phyloP scores from a whole-genome alignment of 2,329 filamentous ascomycete species.

The Aspergillus quadrilineatus region DNA sequence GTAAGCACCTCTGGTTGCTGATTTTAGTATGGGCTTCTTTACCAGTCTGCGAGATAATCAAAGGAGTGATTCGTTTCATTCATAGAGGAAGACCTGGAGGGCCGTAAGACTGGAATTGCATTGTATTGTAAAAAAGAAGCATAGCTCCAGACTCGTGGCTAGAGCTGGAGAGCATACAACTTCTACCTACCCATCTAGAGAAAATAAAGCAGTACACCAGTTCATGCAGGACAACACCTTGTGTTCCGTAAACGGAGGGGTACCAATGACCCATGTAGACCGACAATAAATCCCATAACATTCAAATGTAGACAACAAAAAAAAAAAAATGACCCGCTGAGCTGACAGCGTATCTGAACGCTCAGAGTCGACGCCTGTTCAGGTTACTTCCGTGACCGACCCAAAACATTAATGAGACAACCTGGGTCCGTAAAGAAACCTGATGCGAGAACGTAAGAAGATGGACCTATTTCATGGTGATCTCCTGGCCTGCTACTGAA shows the following conservation, averaged over 20 bases:
- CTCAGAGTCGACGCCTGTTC: no score
- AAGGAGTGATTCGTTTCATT: no score
- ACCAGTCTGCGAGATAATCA: no score
- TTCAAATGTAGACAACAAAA: neutral
- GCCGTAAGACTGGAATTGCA: neutral
- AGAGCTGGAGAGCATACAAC: neutral
- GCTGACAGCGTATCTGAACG: no score
- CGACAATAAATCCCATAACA: constrained; percentile 4
- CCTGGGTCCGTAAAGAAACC: no score
- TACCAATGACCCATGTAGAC: neutral
- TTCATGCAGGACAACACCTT: constrained; percentile 12
- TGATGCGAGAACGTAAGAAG: neutral
- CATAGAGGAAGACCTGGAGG: no score
- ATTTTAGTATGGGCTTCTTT: no score
- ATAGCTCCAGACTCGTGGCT: neutral
- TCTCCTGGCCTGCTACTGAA: constrained; percentile 27
- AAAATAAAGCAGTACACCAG: constrained; percentile 9
- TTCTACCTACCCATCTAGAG: neutral
- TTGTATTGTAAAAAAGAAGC: neutral
- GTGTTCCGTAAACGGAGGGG: neutral
- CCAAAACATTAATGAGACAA: no score
- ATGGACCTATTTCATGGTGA: constrained; percentile 29
- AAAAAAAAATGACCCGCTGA: neutral
- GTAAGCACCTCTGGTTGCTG: no score
- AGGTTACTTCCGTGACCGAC: no score